Evolutionary conservation across 228 moss, liverwort and hornwort genomes (phyloP).

Genomic region (Sphagnum fallax): DNA sequence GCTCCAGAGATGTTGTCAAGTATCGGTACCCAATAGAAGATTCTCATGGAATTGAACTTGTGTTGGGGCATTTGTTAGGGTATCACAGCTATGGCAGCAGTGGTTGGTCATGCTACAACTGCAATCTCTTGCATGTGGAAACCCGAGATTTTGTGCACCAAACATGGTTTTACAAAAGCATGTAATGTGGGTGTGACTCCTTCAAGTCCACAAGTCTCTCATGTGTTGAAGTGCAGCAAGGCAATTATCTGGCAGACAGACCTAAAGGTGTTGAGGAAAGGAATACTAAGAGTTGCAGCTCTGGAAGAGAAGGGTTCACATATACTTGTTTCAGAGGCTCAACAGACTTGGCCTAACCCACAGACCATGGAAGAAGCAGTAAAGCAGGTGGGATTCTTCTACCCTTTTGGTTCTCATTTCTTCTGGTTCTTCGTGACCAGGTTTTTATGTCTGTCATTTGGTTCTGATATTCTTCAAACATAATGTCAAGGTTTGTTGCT

Average conservation of each 20-base stretch:
- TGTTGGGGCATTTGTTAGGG: too few relatives aligned
- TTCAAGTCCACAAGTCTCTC: neutral
- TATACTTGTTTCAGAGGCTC: slow-evolving; percentile 12
- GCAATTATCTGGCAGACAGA: slow-evolving; percentile 1
- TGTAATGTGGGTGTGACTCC: too few relatives aligned
- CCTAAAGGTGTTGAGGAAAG: neutral
- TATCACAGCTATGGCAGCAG: slow-evolving; percentile 26
- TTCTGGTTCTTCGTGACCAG: neutral
- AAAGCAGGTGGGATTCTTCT: slow-evolving; percentile 23
- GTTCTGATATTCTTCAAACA: too few relatives aligned
- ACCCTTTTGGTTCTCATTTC: neutral
- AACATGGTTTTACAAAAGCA: neutral
- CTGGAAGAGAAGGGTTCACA: slow-evolving; percentile 20
- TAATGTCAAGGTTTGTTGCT: too few relatives aligned
- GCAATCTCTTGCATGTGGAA: slow-evolving; percentile 10
- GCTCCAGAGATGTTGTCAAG: too few relatives aligned
- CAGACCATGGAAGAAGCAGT: slow-evolving; percentile 48
- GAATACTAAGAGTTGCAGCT: slow-evolving; percentile 10
- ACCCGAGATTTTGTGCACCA: slow-evolving; percentile 10
- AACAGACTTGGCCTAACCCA: slow-evolving; percentile 35
- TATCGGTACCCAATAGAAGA: too few relatives aligned
- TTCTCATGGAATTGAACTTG: too few relatives aligned
- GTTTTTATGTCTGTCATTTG: too few relatives aligned
- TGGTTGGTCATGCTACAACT: slow-evolving; percentile 11
- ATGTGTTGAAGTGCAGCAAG: neutral